Base-by-base conservation (phyloP, 2,329 filamentous ascomycete genomes). In the Rasamsonia emersonii region DNA sequence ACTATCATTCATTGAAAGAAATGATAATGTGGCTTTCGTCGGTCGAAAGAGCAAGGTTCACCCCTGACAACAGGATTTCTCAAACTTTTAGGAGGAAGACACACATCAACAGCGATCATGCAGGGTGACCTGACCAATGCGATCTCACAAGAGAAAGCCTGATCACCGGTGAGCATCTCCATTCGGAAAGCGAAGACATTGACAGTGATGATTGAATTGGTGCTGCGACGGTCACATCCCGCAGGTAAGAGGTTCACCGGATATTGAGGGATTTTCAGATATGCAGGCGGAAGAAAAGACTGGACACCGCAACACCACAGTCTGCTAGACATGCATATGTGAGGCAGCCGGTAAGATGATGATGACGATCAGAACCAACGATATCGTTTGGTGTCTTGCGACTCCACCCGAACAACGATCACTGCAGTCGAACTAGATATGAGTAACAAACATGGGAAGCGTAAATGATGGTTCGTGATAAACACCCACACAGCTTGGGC, bases 221-320 rank as follows among this genome's bases (percentile, higher is more conserved):
- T 21, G 29, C 30, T 24, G 25, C 36, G 14, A 27, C 30, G 26
- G 38, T 33, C 30, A 16, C 30, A 36, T 30, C 19, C 24, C 17
- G 21, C 19, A 24, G 18, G 13, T 21, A 31, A 21, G 23, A 25
- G 14, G 20, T 40, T 35, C 26, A 24, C 45, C 41, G 42, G 31
- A 24, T 45, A 44, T 13, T 60, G 57, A 54, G 55, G 54, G 49
- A 57, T 58, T 58, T 58, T 56, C 44, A 29, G 36, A 40, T 33
- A 33, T 35, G 50, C 38, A 42, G 49, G 44, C 45, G 49, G 46
- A 46, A 43, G 43, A 27, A 50, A 45, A 42, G 46, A 43, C 38
- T 36, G 46, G 39, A 50, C 46, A 53, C 58, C 56, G 62, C 58
- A 49, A 54, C 48, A 51, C 42, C 51, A 44, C 49, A 50, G 42